Percentiles rank a stretch among this genome's conserved stretches.
phyloP scores from a whole-genome alignment of 2,329 filamentous ascomycete species.

The Lasiodiplodia hormozganensis region DNA sequence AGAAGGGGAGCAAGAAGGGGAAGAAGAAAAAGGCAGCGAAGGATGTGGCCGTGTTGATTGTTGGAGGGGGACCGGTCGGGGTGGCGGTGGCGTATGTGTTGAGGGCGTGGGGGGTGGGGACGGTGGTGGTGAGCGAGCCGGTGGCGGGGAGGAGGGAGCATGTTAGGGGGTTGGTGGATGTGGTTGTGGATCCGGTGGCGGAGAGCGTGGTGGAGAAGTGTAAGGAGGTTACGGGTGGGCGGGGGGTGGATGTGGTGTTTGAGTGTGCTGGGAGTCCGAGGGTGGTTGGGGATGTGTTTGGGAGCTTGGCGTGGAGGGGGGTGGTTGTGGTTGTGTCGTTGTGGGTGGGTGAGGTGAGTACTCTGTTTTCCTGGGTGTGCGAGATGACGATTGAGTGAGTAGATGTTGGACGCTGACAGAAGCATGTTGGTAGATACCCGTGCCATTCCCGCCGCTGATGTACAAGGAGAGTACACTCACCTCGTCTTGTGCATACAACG shows the following conservation, averaged over 20 bases:
- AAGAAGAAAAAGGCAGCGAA: slow-evolving; percentile 24
- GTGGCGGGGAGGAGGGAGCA: slow-evolving; percentile 58
- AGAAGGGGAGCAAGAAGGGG: neutral
- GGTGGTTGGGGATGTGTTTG: slow-evolving; percentile 41
- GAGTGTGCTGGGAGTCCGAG: slow-evolving; percentile 62
- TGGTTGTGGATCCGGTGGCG: slow-evolving; percentile 38
- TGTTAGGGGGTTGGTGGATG: slow-evolving; percentile 44
- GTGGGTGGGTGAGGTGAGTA: slow-evolving; percentile 43
- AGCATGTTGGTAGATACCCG: no score
- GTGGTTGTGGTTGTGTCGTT: slow-evolving; percentile 43
- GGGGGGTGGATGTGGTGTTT: slow-evolving; percentile 65
- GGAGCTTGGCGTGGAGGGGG: slow-evolving; percentile 39
- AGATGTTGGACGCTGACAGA: no score
- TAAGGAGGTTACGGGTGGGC: slow-evolving; percentile 46
- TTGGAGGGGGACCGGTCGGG: slow-evolving; percentile 70
- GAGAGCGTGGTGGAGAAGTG: slow-evolving; percentile 40
- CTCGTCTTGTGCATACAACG: slow-evolving; percentile 41
- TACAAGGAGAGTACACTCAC: slow-evolving; percentile 42
- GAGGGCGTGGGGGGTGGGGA: slow-evolving; percentile 57
- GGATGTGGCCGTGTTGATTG: slow-evolving; percentile 59
- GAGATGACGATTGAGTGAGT: neutral
- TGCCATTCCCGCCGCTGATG: slow-evolving; percentile 39
- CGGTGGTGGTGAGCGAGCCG: slow-evolving; percentile 64
- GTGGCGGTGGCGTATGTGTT: slow-evolving; percentile 56
- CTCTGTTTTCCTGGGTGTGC: neutral